Evolutionary conservation across 106 monocot genomes (phyloP), one percentile per base, ranked within the genome.

Genomic region (Acanthochlamys bracteata): DNA sequence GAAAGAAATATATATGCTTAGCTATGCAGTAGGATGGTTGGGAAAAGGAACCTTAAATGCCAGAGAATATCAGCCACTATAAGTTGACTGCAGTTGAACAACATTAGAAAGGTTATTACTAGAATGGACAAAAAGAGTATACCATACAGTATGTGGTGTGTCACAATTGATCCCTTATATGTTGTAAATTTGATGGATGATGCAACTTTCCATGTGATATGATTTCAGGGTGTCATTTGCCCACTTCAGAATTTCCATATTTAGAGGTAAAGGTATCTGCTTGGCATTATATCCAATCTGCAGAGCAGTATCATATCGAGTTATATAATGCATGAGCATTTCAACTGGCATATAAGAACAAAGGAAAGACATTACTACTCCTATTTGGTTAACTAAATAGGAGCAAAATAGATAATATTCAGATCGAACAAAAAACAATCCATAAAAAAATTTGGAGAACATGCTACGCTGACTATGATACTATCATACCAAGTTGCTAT

Each of bases 101-200:
- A 33, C 6, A n/a, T n/a, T n/a, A n/a, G 33, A 0, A 63, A 0
- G 10, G 12, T 11, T 41, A 42, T 33, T 39, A 47, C 2, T 13
- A 25, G 63, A 24, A 4, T 33, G 33, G n/a, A 20, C 58, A 59
- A 15, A 59, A 40, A 72, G 41, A 63, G 11, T 55, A 54, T 86
- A 98, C 98, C 98, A 89, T 64, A 98, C 80, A 67, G 69, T 89
- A 71, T 98, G 88, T 26, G 98, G 77, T 24, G 98, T 98, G 51
- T 77, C 88, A 68, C 63, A 25, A 80, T 80, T 73, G 59, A 61
- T 86, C 24, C 98, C 98, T 69, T 92, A 98, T 72, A 98, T 89
- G 49, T 98, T 98, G 62, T 86, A 98, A 57, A 98, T 60, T 79
- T 85, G 39, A 98, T 77, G 47, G 80, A 72, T 61, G 71, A 63